Percentiles rank a stretch among this genome's conserved stretches.
Conservation (phyloP, 1,284 basidiomycete species). For the Coriolopsis trogii region DNA sequence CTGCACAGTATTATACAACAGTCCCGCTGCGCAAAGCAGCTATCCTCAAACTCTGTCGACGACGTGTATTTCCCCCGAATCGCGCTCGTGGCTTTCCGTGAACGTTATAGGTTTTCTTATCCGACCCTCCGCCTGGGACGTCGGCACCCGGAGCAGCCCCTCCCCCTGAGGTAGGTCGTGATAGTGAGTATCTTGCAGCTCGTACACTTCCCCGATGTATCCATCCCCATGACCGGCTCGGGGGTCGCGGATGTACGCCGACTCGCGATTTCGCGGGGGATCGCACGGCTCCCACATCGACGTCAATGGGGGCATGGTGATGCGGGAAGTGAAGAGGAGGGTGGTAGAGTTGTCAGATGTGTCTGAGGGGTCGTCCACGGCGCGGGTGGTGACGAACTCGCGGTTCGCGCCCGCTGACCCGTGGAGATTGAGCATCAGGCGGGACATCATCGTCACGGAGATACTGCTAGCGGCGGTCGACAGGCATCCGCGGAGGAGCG, state of each 20-base stretch:
- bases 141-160: too few species aligned
- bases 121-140: too few species aligned
- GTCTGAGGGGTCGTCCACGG: conserved; percentile 17
- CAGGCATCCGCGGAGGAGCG: conserved; percentile 31
- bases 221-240: background rate
- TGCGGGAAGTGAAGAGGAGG: conserved; percentile 33
- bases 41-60: too few species aligned
- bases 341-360: conserved; percentile 26
- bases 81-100: too few species aligned
- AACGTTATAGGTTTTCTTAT: too few species aligned
- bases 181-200: conserved; percentile 12
- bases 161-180: background rate
- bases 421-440: conserved; percentile 42
- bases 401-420: conserved; percentile 18
- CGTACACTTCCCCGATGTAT: conserved; percentile 21
- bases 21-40: too few species aligned
- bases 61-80: too few species aligned
- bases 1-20: background rate
- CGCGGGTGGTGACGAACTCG: conserved; percentile 8
- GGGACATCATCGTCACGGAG: conserved; percentile 40
- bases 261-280: conserved; percentile 8
- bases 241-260: conserved; percentile 16
- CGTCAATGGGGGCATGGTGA: conserved; percentile 18
- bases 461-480: conserved; percentile 36
- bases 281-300: conserved; percentile 1